Evolutionary conservation across 2,329 filamentous ascomycete species (phyloP).

Genomic region (Penicillium sp.): DNA sequence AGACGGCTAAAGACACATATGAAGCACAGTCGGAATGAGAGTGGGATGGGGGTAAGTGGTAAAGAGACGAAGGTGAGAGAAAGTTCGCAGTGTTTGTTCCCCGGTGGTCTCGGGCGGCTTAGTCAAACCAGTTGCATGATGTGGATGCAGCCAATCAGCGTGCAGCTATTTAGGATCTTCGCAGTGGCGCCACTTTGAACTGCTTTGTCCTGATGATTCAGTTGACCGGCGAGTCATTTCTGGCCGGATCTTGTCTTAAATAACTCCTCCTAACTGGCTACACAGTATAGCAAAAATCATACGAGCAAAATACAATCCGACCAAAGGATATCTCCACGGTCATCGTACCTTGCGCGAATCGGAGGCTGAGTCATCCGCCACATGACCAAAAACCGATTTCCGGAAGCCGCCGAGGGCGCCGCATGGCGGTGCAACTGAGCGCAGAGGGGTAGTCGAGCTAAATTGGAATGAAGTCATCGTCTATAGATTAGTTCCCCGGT

Average conservation of each 20-base stretch:
- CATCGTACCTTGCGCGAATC: neutral
- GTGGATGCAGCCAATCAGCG: constrained; percentile 36
- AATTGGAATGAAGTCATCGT: neutral
- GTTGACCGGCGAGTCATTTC: neutral
- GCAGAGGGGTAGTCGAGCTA: neutral
- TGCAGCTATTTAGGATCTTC: constrained; percentile 39
- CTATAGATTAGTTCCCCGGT: neutral
- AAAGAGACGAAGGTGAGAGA: constrained; percentile 8
- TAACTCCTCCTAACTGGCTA: neutral
- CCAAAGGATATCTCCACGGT: neutral
- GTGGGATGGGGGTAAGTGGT: constrained; percentile 7
- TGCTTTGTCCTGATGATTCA: neutral
- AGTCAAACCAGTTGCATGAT: constrained; percentile 28
- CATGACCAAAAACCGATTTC: neutral
- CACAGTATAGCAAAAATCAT: neutral
- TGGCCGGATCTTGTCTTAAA: neutral
- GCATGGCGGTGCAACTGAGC: neutral
- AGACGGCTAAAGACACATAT: constrained; percentile 19
- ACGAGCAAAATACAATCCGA: neutral
- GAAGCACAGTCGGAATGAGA: constrained; percentile 5
- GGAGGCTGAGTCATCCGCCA: neutral
- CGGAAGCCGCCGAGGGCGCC: neutral
- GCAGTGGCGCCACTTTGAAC: constrained; percentile 29
- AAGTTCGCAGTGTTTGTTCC: constrained; percentile 24
- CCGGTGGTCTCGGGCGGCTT: constrained; percentile 18